Base-by-base conservation (phyloP, 805 yeast genomes). In the Kodamaea sagamina region DNA sequence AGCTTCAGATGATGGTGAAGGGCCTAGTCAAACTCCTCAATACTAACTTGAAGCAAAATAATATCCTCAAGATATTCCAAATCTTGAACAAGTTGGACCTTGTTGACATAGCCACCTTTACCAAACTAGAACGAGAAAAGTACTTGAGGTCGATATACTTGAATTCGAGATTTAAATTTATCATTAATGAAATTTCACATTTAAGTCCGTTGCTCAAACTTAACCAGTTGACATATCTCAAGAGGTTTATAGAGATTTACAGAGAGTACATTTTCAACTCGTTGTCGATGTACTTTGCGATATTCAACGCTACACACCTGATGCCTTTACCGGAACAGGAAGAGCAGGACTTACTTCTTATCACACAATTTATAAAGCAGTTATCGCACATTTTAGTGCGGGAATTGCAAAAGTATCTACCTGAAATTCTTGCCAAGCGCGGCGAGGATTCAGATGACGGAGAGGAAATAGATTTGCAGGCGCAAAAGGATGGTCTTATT, bases 221-320 rank as follows among this genome's bases (percentile, higher is more conserved):
- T 41, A 76, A 75, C 38, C 63, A 69, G 29, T 79, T 81, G 44
- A 78, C 82, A 39, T 86, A 81, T 55, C 66, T 90, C 44, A 89
- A 89, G 53, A 71, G 95, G 50, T 84, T 79, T 51, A 75, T 92
- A 28, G 98, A 93, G 60, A 79, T 87, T 3, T 79, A 88, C 45
- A 75, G 99, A 58, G 97, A 90, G 59, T 85, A 79, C 53, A 79
- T 88, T 12, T 86, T 84, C 61, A 84, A 83, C 19, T 81, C 93
- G 0, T 69, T 88, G 2, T 77, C 85, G 43, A 78, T 83, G 2
- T 84, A 75, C 59, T 75, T 74, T 46, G 78, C 87, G 4, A 76
- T 86, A 0, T 86, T 88, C 57, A 59, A 18, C 34, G 17, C 27
- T 52, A 17, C 26, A 52, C 69, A 27, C n/a, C 35, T 51, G 4